A percentile compares a stretch with the other conserved stretches of the same genome.
These are phyloP conservation scores for Dioszegia hungarica DNA, from an alignment of 768 basidiomycete genomes.

Conservation along the genomic window DNA sequence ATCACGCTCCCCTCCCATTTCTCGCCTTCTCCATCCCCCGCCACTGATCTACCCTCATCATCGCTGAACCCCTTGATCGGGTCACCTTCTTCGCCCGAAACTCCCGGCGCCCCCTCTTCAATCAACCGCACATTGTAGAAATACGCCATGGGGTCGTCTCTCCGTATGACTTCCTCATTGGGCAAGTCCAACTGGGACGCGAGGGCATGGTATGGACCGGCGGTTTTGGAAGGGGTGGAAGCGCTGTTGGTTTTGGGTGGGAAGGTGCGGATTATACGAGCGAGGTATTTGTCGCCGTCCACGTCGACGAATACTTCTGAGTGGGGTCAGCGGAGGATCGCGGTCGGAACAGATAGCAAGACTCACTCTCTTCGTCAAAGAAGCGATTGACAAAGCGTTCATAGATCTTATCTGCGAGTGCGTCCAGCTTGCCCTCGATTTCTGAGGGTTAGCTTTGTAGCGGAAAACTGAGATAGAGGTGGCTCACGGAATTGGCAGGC, in stretches of 20 bases:
- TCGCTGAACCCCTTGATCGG: too few relatives aligned
- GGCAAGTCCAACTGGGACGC: constrained; percentile 74
- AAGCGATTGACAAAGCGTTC: constrained; percentile 96
- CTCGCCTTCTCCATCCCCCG: constrained; percentile 27
- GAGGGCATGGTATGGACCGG: constrained; percentile 57
- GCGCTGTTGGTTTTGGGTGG: constrained; percentile 42
- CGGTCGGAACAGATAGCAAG: background rate
- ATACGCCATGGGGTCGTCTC: constrained; percentile 77
- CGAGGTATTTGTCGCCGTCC: constrained; percentile 79
- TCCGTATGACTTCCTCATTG: constrained; percentile 62
- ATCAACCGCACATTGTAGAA: constrained; percentile 82
- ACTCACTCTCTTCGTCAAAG: constrained; percentile 83
- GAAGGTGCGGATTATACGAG: constrained; percentile 71
- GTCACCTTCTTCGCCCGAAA: too few relatives aligned
- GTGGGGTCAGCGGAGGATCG: background rate
- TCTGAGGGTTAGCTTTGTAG: constrained; percentile 54
- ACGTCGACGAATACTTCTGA: constrained; percentile 82
- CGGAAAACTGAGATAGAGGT: constrained; percentile 29
- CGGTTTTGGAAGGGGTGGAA: background rate
- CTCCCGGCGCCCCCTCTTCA: constrained; percentile 32
- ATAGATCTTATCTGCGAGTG: constrained; percentile 87
- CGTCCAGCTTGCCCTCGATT: constrained; percentile 93
- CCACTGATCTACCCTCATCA: constrained; percentile 18
- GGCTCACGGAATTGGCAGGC: constrained; percentile 97
- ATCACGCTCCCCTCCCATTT: constrained; percentile 61